A percentile compares a stretch with the other conserved stretches of the same genome.
Evolutionary conservation across 352 stramenopile species (phyloP).

Genomic region (Globisporangium uncinulatum): DNA sequence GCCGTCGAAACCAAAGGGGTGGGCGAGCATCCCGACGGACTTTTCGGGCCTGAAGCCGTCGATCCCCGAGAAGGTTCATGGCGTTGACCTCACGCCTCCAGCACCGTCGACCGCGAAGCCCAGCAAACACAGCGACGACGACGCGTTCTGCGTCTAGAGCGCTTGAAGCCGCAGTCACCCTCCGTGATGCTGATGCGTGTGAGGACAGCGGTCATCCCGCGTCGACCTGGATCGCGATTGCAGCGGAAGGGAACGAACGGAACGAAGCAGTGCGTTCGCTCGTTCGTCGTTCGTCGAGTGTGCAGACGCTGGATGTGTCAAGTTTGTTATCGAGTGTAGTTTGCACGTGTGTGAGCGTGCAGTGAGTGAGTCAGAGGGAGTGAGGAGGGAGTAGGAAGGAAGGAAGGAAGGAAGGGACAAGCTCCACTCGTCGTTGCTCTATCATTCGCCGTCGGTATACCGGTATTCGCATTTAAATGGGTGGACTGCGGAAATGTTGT

Average conservation of each 20-base stretch:
- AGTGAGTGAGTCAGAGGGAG: too few relatives aligned
- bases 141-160: constrained; percentile 10
- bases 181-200: not conserved
- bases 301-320: too few relatives aligned
- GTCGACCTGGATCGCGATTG: too few relatives aligned
- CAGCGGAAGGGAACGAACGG: too few relatives aligned
- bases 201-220: not conserved
- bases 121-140: not conserved
- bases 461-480: not conserved
- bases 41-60: constrained; percentile 9
- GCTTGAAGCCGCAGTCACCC: not conserved
- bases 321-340: too few relatives aligned
- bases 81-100: constrained; percentile 7
- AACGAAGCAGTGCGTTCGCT: too few relatives aligned
- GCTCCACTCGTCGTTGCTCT: too few relatives aligned
- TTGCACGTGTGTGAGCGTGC: too few relatives aligned
- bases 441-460: too few relatives aligned
- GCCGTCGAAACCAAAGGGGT: constrained; percentile 10
- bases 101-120: constrained; percentile 11
- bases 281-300: too few relatives aligned
- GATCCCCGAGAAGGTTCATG: constrained; percentile 15
- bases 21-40: constrained; percentile 5
- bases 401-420: too few relatives aligned
- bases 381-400: too few relatives aligned
- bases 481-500: not conserved